Base-by-base conservation (phyloP, 192 early-diverging fungal species). In the Dissophora globulifera region DNA sequence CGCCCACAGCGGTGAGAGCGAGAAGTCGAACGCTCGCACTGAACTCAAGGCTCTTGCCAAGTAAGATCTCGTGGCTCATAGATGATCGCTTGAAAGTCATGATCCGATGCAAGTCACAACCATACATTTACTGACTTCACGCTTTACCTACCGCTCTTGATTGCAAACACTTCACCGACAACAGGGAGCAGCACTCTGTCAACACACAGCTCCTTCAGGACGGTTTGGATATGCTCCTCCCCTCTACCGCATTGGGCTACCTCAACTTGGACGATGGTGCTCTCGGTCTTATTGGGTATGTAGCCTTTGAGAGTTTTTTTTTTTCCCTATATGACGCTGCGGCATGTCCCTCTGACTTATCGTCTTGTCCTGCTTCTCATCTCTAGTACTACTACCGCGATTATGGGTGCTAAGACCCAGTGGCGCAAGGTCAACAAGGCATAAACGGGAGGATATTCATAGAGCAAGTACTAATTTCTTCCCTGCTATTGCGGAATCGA, bases 231-330 rank as follows among this genome's bases (percentile, higher is more conserved):
- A 79, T 89, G 46, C 61, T 88, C 35, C 83, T 94, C 58, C 93
- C 93, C 9, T 70, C 85, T n/a, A 75, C 85, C n/a, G 81, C 76
- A 23, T 67, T 93, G 22, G 89, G 89, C n/a, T 90, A 86, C 76
- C 53, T 93, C 19, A 54, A 62, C 35, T 49, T 88, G 19, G 90
- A 92, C 55, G 85, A 84, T 52, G 93, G 93, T 32, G 62, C 87
- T 31, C 76, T 93, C 63, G 93, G 92, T 38, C 67, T 93, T 46
- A 83, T 84, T 80, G 93, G 93, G 74, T 82, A 83, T 59, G 76
- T 62, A 16, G 33, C 32, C n/a, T n/a, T 33, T 46, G 6, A n/a
- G 4, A 29, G 8, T 3, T 1, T 25, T 56, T 15, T 20, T 45
- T 19, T 10, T 43, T 29, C 35, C 25, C 35, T 43, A 17, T 25